These are phyloP conservation scores for Eucalyptus melliodora DNA, from an alignment of 345 rosid genomes.

Conservation along the genomic window DNA sequence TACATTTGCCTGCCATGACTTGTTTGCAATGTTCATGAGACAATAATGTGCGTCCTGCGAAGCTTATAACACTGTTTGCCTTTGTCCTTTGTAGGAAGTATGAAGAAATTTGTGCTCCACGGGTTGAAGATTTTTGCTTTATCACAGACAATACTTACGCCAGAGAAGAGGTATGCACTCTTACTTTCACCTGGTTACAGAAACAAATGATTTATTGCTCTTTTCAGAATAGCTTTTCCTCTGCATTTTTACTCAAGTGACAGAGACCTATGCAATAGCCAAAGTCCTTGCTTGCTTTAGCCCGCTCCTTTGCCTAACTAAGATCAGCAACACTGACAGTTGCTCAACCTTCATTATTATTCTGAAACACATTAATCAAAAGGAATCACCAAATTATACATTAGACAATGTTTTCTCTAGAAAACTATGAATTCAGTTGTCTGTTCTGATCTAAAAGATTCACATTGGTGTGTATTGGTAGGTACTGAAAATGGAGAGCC, in stretches of 20 bases:
- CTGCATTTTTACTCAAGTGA: background rate
- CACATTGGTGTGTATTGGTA: background rate
- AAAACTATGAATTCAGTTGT: background rate
- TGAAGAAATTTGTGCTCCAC: constrained; percentile 84
- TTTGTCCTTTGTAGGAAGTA: constrained; percentile 44
- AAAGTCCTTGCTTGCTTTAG: background rate
- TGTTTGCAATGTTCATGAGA: background rate
- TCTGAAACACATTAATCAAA: background rate
- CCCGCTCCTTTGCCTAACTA: background rate
- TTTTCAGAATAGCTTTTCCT: background rate
- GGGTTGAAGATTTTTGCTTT: constrained; percentile 82
- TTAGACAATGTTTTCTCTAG: background rate
- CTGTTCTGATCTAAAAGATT: background rate
- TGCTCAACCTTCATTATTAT: background rate
- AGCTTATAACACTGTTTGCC: background rate
- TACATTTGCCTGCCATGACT: background rate
- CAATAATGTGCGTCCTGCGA: background rate
- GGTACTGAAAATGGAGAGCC: constrained; percentile 72
- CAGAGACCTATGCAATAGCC: background rate
- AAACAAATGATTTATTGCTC: background rate
- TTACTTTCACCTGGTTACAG: background rate
- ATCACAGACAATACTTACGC: constrained; percentile 86
- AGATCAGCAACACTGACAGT: background rate
- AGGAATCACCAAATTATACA: background rate
- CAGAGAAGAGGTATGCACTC: constrained; percentile 43